phyloP scores from a whole-genome alignment of 345 rosid genomes.

The Populus deltoides region DNA sequence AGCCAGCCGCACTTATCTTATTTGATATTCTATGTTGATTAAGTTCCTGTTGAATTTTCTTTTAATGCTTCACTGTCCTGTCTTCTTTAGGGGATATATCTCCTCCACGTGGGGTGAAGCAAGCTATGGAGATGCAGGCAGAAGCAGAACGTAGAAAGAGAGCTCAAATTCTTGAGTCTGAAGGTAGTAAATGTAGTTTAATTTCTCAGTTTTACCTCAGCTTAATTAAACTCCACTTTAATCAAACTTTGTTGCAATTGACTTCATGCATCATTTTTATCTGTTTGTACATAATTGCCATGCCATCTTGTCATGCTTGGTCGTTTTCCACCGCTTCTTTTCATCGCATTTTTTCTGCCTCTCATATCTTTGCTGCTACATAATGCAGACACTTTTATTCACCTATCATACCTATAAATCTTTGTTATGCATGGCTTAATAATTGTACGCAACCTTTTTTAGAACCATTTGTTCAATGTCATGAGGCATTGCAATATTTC shows the following conservation, averaged over 20 bases:
- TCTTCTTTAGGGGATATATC: constrained; percentile 82
- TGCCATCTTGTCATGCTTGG: neutral
- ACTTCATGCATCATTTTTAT: neutral
- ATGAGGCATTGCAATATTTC: neutral
- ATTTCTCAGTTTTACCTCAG: neutral
- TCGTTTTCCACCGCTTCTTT: too few species aligned
- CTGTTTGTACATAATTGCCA: neutral
- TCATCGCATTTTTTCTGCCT: too few species aligned
- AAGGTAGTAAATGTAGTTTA: constrained; percentile 36
- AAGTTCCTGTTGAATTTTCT: neutral
- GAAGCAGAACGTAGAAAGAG: constrained; percentile 96
- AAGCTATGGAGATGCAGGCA: constrained; percentile 99
- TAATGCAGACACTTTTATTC: too few species aligned
- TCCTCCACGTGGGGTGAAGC: constrained; percentile 87
- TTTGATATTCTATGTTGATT: neutral
- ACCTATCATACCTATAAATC: too few species aligned
- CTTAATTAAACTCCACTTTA: neutral
- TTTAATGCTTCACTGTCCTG: neutral
- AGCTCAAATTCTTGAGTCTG: constrained; percentile 91
- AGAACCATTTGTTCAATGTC: neutral
- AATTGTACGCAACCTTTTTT: too few species aligned
- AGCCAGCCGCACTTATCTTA: constrained; percentile 36
- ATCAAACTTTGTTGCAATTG: neutral
- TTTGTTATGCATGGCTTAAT: too few species aligned
- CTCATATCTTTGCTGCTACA: too few species aligned